Base-by-base conservation (phyloP, 371 early-diverging fungal genomes). In the Apophysomyces ossiformis region DNA sequence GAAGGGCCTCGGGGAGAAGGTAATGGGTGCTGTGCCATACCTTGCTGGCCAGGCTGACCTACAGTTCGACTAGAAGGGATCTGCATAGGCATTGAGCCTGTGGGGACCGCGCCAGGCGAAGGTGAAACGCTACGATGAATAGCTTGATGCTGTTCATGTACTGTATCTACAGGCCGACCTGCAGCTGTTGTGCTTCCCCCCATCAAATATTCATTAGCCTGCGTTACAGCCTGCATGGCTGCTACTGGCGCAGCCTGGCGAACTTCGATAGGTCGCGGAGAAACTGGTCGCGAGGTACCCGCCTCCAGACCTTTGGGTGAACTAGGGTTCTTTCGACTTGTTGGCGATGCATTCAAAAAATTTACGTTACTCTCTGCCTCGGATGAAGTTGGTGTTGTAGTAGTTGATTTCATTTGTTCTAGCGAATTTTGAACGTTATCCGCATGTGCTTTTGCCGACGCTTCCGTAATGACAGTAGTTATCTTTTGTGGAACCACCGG, bases 401-500 rank as follows among this genome's bases (percentile, higher is more conserved):
- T 37, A 18, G 37, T 37, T 18, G 38, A 37, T 59, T 16, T 41
- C 26, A 41, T 8, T 41, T 1, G 41, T 41, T 5, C 41, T 41
- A 11, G 41, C 41, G 41, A 41, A 4, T 13, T 41, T 13, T 8
- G 13, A 41, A 41, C 13, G 41, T 13, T 41, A 13, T 43, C 39
- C 7, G 18, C 26, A 13, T 44, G 39, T 11, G 12, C 36, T n/a
- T 37, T 43, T 43, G 54, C 5, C 15, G 47, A n/a, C 16, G 47
- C 18, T 47, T 13, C 21, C 9, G 54, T 50, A 16, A 50, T 66
- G 16, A 61, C 50, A 35, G 71, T 62, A 5, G 64, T 64, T 13
- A 64, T 59, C 68, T 75, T 73, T 56, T 77, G 70, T 6, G 75
- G 74, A 0, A 67, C 69, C 39, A 69, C 73, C 36, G 81, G 69